These are phyloP conservation scores for Williopsis jadinii DNA, from an alignment of 1,139 yeast genomes.

Conservation along the genomic window DNA sequence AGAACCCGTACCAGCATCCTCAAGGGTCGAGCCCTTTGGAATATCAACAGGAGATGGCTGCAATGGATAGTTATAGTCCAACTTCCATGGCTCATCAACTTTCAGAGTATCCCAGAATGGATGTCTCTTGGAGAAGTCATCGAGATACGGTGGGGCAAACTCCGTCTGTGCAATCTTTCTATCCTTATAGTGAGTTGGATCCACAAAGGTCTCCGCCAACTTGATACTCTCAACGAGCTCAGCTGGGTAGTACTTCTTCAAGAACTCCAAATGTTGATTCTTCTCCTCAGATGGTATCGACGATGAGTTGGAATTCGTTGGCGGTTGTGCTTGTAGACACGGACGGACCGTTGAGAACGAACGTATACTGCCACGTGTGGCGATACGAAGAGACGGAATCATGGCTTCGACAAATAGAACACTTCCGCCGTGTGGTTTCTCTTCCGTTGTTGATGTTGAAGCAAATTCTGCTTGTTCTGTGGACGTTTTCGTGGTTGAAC, in stretches of 20 bases:
- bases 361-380: slow-evolving; percentile 2
- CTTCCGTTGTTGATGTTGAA: neutral
- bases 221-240: slow-evolving; percentile 73
- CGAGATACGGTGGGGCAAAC: slow-evolving; percentile 56
- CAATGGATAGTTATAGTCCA: slow-evolving; percentile 34
- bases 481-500: neutral
- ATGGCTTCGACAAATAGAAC: neutral
- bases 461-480: too few species aligned
- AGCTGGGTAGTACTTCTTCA: slow-evolving; percentile 68
- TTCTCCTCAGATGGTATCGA: slow-evolving; percentile 7
- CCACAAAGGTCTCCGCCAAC: slow-evolving; percentile 68
- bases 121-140: slow-evolving; percentile 51
- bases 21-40: slow-evolving; percentile 18
- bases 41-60: slow-evolving; percentile 33
- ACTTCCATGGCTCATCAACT: slow-evolving; percentile 32
- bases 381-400: slow-evolving; percentile 1
- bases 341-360: slow-evolving; percentile 4
- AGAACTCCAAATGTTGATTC: slow-evolving; percentile 46
- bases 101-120: slow-evolving; percentile 50
- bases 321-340: slow-evolving; percentile 1
- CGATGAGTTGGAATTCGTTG: too few species aligned
- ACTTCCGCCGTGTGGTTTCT: neutral
- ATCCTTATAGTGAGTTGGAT: slow-evolving; percentile 48
- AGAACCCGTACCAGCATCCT: slow-evolving; percentile 6
- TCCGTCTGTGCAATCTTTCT: slow-evolving; percentile 30